These are phyloP conservation scores for Gloeopeniophorella convolvens DNA, from an alignment of 768 basidiomycete genomes.

Conservation along the genomic window DNA sequence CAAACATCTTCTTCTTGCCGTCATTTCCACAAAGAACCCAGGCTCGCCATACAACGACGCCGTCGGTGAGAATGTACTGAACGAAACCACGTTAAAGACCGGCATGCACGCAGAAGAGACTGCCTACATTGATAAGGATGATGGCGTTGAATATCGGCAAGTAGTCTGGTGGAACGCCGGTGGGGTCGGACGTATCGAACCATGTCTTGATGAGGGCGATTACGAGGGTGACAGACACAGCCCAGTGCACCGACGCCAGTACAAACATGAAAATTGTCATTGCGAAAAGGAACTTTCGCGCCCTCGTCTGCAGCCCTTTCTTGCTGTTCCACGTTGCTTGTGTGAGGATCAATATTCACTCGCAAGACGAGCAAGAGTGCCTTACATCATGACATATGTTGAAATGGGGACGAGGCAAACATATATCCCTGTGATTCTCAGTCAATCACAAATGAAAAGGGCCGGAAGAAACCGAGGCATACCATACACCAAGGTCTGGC, in stretches of 20 bases:
- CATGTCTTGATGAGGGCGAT: not conserved
- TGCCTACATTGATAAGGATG: not conserved
- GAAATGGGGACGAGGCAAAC: constrained; percentile 3
- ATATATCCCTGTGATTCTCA: constrained; percentile 7
- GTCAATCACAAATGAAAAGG: no score
- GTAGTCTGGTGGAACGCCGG: not conserved
- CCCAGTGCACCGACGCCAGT: constrained; percentile 2
- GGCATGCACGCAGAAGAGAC: no score
- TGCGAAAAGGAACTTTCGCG: not conserved
- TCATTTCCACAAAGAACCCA: not conserved
- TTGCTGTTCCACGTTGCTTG: not conserved
- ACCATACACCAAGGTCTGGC: constrained; percentile 5
- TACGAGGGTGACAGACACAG: not conserved
- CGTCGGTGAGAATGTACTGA: constrained; percentile 9
- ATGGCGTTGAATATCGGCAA: constrained; percentile 2
- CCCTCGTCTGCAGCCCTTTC: not conserved
- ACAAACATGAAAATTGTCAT: not conserved
- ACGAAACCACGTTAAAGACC: not conserved
- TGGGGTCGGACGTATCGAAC: not conserved
- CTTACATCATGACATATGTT: constrained; percentile 3
- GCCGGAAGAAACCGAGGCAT: no score
- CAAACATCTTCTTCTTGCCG: not conserved
- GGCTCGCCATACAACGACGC: constrained; percentile 12
- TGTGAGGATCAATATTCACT: no score
- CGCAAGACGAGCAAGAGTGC: not conserved